These are phyloP conservation scores for Xylaria sp. DNA, from an alignment of 2,329 filamentous ascomycete genomes.

Conservation along the genomic window DNA sequence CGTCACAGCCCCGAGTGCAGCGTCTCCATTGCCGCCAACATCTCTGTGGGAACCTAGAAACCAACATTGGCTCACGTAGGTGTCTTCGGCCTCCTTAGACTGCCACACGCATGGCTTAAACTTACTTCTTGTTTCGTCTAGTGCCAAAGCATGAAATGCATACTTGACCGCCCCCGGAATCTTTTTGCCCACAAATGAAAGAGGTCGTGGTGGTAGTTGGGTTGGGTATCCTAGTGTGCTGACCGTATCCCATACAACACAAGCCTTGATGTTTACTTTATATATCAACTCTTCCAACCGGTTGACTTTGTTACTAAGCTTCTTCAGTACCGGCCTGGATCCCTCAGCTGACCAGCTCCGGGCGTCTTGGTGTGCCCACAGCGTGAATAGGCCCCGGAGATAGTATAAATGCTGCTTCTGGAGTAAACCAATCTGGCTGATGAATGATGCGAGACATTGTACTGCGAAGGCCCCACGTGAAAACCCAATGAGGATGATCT, in stretches of 20 bases:
- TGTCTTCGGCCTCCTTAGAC: neutral
- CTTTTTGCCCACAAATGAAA: neutral
- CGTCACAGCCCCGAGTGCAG: constrained; percentile 5
- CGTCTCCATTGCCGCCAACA: constrained; percentile 11
- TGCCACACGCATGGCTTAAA: constrained; percentile 10
- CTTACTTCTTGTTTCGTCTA: neutral
- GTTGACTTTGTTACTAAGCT: neutral
- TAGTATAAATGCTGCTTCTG: constrained; percentile 1
- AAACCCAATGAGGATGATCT: constrained; percentile 7
- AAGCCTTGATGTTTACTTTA: constrained; percentile 8
- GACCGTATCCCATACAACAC: constrained; percentile 11
- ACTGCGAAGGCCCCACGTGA: constrained; percentile 11
- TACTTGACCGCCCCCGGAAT: neutral
- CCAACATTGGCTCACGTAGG: constrained; percentile 11
- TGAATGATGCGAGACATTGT: constrained; percentile 9
- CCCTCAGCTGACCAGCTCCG: neutral
- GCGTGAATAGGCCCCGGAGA: neutral
- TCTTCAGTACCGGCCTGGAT: too few species aligned
- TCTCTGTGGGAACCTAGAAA: constrained; percentile 10
- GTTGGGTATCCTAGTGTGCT: neutral
- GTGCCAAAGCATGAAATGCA: constrained; percentile 12
- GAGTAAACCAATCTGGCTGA: neutral
- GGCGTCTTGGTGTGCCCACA: neutral
- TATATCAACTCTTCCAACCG: too few species aligned
- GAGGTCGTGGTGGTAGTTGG: neutral